phyloP scores from a whole-genome alignment of 208 protist genomes.

The Acanthamoeba sp. region DNA sequence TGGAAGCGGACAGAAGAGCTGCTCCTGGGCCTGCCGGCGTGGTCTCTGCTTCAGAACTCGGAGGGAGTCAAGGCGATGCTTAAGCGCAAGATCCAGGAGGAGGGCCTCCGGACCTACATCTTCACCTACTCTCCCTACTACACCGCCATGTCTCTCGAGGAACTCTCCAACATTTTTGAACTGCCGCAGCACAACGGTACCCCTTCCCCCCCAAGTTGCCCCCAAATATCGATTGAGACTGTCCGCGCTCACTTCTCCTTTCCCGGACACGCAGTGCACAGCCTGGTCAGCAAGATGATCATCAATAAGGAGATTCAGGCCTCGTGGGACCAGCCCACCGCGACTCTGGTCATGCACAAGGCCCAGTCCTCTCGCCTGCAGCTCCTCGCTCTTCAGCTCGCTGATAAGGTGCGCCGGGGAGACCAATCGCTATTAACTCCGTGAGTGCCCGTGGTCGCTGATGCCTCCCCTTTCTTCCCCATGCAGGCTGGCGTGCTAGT shows the following conservation, averaged over 20 bases:
- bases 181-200: constrained; percentile 41
- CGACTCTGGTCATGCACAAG: constrained; percentile 87
- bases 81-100: constrained; percentile 87
- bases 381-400: constrained; percentile 87
- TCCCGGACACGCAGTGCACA: constrained; percentile 78
- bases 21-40: constrained; percentile 81
- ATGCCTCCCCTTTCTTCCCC: background rate
- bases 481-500: constrained; percentile 57
- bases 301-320: constrained; percentile 88
- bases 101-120: constrained; percentile 91
- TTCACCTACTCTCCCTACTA: constrained; percentile 88
- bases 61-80: constrained; percentile 81
- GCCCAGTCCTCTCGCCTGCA: constrained; percentile 88
- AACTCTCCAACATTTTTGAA: constrained; percentile 86
- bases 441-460: background rate
- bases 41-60: constrained; percentile 83
- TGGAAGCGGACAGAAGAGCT: constrained; percentile 84
- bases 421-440: background rate
- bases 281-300: constrained; percentile 90
- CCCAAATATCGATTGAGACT: too few relatives aligned
- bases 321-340: constrained; percentile 88
- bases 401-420: constrained; percentile 85
- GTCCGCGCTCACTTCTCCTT: background rate
- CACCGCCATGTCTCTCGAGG: constrained; percentile 82
- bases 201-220: too few relatives aligned